Conservation (phyloP, 2,329 filamentous ascomycete genomes). For the Fusarium sp. region DNA sequence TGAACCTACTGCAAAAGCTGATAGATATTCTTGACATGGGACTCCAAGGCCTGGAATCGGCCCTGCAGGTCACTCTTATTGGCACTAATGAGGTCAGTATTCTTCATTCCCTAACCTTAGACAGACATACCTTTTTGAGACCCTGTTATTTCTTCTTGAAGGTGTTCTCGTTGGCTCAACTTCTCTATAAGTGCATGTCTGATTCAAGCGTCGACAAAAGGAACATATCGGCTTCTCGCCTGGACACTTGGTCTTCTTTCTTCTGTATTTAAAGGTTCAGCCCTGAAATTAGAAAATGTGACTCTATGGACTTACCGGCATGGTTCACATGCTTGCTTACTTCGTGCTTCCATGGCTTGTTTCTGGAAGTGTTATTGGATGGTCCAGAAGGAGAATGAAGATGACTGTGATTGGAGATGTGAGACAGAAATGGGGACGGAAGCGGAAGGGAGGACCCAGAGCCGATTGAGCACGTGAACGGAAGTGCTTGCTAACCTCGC, state of each 20-base stretch:
- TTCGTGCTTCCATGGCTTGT: slow-evolving; percentile 7
- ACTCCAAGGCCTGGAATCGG: slow-evolving; percentile 4
- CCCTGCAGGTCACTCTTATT: background rate
- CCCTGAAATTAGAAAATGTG: accelerated
- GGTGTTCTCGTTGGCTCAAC: background rate
- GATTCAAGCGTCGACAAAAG: slow-evolving; percentile 1
- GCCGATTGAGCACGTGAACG: background rate
- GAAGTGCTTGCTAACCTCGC: background rate
- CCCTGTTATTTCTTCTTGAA: background rate
- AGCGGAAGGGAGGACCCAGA: background rate
- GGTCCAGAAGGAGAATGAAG: too few species aligned
- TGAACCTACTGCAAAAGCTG: slow-evolving; percentile 9
- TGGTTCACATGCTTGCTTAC: slow-evolving; percentile 18
- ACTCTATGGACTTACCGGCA: background rate
- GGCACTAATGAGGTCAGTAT: background rate
- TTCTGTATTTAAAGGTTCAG: background rate
- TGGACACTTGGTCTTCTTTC: slow-evolving; percentile 20
- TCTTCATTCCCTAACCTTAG: accelerated
- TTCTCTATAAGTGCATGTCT: background rate
- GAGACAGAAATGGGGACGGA: background rate
- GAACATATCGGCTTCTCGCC: slow-evolving; percentile 15
- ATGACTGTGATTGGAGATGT: background rate
- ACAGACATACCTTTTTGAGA: background rate
- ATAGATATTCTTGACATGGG: slow-evolving; percentile 10
- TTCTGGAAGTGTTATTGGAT: background rate